A percentile compares a stretch with the other conserved stretches of the same genome.
Evolutionary conservation across 768 basidiomycete species (phyloP).

Genomic region (Tulasnella sp.): DNA sequence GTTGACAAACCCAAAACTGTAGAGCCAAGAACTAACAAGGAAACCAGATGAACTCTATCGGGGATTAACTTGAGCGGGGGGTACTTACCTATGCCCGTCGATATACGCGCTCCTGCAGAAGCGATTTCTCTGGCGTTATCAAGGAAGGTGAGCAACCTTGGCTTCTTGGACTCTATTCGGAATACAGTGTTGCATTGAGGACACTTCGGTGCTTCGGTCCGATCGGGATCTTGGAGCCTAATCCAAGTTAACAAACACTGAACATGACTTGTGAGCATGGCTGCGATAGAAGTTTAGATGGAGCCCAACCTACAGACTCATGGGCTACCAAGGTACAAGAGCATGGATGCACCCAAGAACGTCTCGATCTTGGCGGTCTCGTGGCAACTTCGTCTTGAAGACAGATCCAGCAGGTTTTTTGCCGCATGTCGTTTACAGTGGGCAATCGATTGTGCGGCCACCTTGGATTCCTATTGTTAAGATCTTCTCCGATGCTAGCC

Average conservation of each 20-base stretch:
- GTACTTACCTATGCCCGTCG: no score
- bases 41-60: no score
- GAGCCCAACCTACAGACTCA: background rate
- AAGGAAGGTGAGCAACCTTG: background rate
- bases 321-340: slow-evolving; percentile 12
- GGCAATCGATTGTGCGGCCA: background rate
- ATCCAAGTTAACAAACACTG: slow-evolving; percentile 13
- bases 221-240: slow-evolving; percentile 1
- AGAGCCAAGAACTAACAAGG: background rate
- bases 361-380: background rate
- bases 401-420: slow-evolving; percentile 15
- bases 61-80: no score
- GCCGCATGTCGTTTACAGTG: slow-evolving; percentile 5
- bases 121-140: slow-evolving; percentile 4
- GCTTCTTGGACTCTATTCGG: background rate
- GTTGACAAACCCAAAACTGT: background rate
- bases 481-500: no score
- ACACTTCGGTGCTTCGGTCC: background rate
- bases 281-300: background rate
- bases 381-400: slow-evolving; percentile 5
- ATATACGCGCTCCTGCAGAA: background rate
- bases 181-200: slow-evolving; percentile 9
- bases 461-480: background rate
- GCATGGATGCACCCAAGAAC: slow-evolving; percentile 10
- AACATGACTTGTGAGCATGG: background rate